phyloP scores from a whole-genome alignment of 768 basidiomycete genomes.

The Mycena crocata region DNA sequence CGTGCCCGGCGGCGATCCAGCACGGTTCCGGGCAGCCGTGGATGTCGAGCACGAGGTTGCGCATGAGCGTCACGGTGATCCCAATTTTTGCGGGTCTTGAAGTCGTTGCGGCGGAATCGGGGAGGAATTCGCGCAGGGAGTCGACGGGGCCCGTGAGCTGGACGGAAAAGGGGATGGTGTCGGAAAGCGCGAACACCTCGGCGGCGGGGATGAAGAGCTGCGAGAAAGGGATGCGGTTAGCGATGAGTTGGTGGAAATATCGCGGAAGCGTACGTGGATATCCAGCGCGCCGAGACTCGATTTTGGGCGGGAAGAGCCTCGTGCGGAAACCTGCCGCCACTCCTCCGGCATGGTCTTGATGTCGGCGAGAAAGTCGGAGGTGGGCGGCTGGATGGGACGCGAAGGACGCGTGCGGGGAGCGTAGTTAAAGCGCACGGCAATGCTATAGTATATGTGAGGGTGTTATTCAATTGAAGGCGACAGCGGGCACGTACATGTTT shows the following conservation, averaged over 20 bases:
- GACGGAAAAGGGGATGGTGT: conserved; percentile 17
- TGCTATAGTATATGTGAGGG: not conserved
- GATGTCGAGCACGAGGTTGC: conserved; percentile 7
- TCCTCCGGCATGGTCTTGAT: conserved; percentile 18
- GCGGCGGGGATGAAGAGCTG: conserved; percentile 18
- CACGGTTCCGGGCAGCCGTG: not conserved
- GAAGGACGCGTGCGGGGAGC: conserved; percentile 3
- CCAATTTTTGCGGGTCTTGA: not conserved
- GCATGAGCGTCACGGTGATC: conserved; percentile 15
- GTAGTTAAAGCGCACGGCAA: not conserved
- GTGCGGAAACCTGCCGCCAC: conserved; percentile 1
- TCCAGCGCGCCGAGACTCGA: not conserved
- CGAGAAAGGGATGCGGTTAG: no score
- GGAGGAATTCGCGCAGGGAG: conserved; percentile 18
- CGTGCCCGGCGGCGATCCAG: not conserved
- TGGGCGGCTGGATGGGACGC: conserved; percentile 1
- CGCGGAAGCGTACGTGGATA: conserved; percentile 3
- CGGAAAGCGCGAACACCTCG: conserved; percentile 9
- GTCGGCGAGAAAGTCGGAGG: conserved; percentile 5
- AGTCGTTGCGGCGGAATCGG: not conserved
- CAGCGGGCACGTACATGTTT: conserved; percentile 12
- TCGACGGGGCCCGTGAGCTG: conserved; percentile 12
- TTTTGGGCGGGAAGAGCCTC: not conserved
- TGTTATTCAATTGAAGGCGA: not conserved
- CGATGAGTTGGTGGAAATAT: no score